Conservation (phyloP, 257 asterid species). For the Primulina eburnea region DNA sequence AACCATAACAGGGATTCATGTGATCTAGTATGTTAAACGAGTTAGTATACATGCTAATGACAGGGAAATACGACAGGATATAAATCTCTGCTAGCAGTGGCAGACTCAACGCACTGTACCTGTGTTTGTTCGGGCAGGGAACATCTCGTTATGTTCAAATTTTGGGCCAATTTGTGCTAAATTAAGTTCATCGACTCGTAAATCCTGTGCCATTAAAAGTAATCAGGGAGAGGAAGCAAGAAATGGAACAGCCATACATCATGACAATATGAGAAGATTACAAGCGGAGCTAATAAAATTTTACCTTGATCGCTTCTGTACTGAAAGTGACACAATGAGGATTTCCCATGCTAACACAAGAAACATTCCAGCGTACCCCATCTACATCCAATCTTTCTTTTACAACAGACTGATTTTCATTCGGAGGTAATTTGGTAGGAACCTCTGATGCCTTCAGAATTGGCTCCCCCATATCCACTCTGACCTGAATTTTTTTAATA, state of each 20-base stretch:
- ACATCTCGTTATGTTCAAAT: constrained; percentile 72
- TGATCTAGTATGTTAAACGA: background rate
- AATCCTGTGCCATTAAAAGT: constrained; percentile 39
- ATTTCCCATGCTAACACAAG: constrained; percentile 93
- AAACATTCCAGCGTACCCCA: constrained; percentile 65
- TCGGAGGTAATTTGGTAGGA: constrained; percentile 74
- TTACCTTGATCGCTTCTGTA: constrained; percentile 49
- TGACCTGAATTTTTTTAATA: constrained; percentile 48
- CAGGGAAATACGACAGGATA: constrained; percentile 15
- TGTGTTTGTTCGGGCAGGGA: constrained; percentile 93
- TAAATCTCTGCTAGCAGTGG: background rate
- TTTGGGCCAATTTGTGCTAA: constrained; percentile 83
- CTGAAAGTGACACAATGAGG: constrained; percentile 81
- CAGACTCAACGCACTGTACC: constrained; percentile 33
- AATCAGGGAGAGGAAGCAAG: background rate
- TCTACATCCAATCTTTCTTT: constrained; percentile 57
- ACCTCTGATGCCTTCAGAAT: constrained; percentile 83
- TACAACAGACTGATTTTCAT: constrained; percentile 59
- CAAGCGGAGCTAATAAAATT: background rate
- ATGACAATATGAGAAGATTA: background rate
- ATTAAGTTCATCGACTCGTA: constrained; percentile 74
- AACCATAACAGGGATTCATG: background rate
- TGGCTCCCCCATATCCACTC: constrained; percentile 96
- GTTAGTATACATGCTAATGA: background rate
- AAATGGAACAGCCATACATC: background rate